Evolutionary conservation across 73 alveolate genomes (phyloP).

Genomic region (Paramecium octaurelia): DNA sequence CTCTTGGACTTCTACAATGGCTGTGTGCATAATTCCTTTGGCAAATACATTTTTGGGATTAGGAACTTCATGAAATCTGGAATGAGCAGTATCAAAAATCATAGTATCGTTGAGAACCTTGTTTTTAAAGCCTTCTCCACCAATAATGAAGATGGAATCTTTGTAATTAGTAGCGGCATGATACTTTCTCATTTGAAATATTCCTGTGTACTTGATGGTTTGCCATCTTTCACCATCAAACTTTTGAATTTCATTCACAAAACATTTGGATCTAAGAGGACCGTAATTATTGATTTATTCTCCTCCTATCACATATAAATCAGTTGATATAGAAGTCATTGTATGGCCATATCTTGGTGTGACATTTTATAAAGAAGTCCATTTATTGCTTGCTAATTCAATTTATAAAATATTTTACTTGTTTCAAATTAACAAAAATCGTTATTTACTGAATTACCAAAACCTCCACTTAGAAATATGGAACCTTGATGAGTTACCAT

Average conservation of each 20-base stretch:
- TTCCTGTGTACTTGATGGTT: neutral
- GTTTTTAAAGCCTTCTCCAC: slow-evolving; percentile 25
- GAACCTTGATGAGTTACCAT: neutral
- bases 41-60: neutral
- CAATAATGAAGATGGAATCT: neutral
- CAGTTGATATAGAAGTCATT: neutral
- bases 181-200: slow-evolving; percentile 26
- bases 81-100: neutral
- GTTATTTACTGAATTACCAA: slow-evolving; percentile 40
- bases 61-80: neutral
- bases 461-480: neutral
- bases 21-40: neutral
- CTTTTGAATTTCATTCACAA: neutral
- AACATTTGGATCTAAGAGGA: neutral
- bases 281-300: neutral
- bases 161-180: slow-evolving; percentile 18
- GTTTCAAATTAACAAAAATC: neutral
- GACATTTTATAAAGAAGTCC: neutral
- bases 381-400: neutral
- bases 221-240: slow-evolving; percentile 33
- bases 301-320: slow-evolving; percentile 12
- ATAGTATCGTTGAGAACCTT: neutral
- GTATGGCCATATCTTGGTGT: slow-evolving; percentile 29
- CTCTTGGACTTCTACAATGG: neutral
- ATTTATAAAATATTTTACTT: neutral